These are phyloP conservation scores for Hansfordia pulvinata DNA, from an alignment of 2,329 filamentous ascomycete species.

Conservation along the genomic window DNA sequence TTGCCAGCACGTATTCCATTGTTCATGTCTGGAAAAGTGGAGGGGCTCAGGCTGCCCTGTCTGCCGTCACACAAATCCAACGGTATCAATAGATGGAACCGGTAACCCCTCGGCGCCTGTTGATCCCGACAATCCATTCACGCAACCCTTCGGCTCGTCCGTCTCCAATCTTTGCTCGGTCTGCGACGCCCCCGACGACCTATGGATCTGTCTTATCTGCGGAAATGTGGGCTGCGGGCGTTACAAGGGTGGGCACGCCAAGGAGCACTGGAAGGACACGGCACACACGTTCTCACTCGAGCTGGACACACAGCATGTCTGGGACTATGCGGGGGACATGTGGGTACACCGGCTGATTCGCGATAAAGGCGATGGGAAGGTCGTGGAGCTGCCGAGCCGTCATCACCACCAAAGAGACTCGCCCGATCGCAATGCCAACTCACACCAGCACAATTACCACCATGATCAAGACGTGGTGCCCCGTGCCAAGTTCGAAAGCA, in stretches of 20 bases:
- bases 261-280: constrained; percentile 83
- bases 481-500: constrained; percentile 55
- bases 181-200: constrained; percentile 67
- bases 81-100: constrained; percentile 6
- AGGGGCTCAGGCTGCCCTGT: constrained; percentile 87
- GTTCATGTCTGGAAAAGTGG: constrained; percentile 92
- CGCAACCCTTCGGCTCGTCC: constrained; percentile 42
- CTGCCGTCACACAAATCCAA: constrained; percentile 67
- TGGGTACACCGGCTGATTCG: constrained; percentile 95
- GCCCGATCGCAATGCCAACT: constrained; percentile 8
- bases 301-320: constrained; percentile 85
- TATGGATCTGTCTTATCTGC: constrained; percentile 94
- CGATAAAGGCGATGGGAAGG: constrained; percentile 82
- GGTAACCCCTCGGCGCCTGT: too few relatives aligned
- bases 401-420: too few relatives aligned
- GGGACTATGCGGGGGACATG: constrained; percentile 92
- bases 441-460: constrained; percentile 8
- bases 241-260: constrained; percentile 88
- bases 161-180: constrained; percentile 63
- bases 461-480: constrained; percentile 57
- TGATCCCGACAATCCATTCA: too few relatives aligned
- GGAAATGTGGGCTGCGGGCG: constrained; percentile 86
- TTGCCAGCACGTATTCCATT: constrained; percentile 96
- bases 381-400: constrained; percentile 69
- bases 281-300: constrained; percentile 88